These are phyloP conservation scores for Pythium chondricola DNA, from an alignment of 352 stramenopile species.

Conservation along the genomic window DNA sequence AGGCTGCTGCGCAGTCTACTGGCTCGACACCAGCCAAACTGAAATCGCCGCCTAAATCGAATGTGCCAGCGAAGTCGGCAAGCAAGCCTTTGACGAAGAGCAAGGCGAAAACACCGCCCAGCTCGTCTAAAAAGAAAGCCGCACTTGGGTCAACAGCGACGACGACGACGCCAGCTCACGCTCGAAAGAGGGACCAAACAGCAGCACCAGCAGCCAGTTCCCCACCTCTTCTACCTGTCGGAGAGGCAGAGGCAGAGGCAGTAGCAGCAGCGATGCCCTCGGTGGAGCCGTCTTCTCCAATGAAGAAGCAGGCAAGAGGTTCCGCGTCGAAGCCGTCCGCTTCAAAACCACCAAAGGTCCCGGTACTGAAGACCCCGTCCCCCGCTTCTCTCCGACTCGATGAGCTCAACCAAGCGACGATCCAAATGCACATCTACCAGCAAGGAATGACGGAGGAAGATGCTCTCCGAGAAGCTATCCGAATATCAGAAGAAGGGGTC, in stretches of 20 bases:
- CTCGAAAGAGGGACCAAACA: too few relatives aligned
- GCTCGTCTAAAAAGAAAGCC: background rate
- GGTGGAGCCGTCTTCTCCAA: background rate
- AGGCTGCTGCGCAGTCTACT: background rate
- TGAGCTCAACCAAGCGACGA: constrained; percentile 28
- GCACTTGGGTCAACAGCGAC: background rate
- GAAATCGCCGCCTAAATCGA: background rate
- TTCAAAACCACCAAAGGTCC: background rate
- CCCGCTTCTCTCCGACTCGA: constrained; percentile 1
- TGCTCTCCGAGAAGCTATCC: constrained; percentile 51
- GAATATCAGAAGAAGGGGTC: constrained; percentile 38
- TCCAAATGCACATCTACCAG: constrained; percentile 55
- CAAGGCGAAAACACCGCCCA: background rate
- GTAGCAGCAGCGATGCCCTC: background rate
- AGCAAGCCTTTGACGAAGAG: background rate
- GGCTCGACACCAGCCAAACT: background rate
- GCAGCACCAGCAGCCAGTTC: background rate
- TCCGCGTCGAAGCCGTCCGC: background rate
- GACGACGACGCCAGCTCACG: too few relatives aligned
- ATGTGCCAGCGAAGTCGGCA: background rate
- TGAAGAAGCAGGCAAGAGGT: background rate
- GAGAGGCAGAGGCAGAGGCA: background rate
- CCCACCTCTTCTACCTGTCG: background rate
- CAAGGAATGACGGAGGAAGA: constrained; percentile 71
- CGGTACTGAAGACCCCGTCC: background rate